Percentiles rank a stretch among this genome's conserved stretches.
phyloP scores from a whole-genome alignment of 1,284 basidiomycete species.

The Gomphus bonarii region DNA sequence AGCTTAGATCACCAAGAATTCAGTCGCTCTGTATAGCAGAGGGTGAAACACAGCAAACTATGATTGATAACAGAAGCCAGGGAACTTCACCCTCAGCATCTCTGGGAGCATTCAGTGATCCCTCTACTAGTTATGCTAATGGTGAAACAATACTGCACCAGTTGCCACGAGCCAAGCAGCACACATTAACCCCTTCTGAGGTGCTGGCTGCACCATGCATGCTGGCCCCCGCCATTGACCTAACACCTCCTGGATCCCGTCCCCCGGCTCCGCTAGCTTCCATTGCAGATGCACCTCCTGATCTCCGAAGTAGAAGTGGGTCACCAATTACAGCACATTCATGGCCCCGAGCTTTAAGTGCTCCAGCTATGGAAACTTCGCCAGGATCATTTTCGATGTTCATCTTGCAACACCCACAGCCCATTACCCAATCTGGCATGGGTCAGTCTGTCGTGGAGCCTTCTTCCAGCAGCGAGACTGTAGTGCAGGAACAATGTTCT shows the following conservation, averaged over 20 bases:
- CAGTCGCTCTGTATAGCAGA: neutral
- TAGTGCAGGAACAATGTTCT: neutral
- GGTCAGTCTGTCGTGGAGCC: neutral
- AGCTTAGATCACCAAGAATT: neutral
- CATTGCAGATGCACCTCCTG: neutral
- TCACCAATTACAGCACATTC: neutral
- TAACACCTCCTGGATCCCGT: constrained; percentile 6
- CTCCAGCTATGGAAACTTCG: neutral
- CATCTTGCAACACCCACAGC: constrained; percentile 1
- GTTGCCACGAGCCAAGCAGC: neutral
- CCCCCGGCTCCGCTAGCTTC: neutral
- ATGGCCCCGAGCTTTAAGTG: neutral
- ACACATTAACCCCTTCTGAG: neutral
- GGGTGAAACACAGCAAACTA: constrained; percentile 1
- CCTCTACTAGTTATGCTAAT: neutral
- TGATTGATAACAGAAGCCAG: neutral
- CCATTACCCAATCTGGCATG: neutral
- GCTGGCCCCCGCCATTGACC: constrained; percentile 5
- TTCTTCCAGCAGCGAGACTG: neutral
- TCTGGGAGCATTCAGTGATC: neutral
- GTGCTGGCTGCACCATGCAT: neutral
- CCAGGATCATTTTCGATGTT: constrained; percentile 2
- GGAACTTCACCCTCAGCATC: neutral
- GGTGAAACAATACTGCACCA: neutral
- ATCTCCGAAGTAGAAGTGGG: neutral